Conservation (phyloP, 1,284 basidiomycete species). For the Volvariella volvacea region DNA sequence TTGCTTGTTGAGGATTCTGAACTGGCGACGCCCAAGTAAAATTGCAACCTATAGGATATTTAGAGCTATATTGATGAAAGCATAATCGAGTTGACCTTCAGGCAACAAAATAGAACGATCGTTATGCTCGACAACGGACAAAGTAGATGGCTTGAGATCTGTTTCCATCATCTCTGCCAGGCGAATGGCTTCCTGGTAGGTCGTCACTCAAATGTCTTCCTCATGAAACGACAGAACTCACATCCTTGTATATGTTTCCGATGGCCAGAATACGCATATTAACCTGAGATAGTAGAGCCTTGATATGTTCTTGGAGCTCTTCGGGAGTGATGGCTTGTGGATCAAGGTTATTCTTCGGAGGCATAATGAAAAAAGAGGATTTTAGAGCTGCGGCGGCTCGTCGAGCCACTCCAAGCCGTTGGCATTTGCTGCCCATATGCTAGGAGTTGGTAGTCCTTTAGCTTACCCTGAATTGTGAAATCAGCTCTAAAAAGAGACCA, state of each 20-base stretch:
- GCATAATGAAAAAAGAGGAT: too few relatives aligned
- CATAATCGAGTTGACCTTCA: slow-evolving; percentile 36
- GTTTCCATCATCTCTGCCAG: slow-evolving; percentile 72
- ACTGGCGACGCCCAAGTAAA: slow-evolving; percentile 65
- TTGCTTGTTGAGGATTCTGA: slow-evolving; percentile 85
- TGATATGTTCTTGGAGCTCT: slow-evolving; percentile 68
- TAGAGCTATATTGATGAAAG: slow-evolving; percentile 10
- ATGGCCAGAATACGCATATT: slow-evolving; percentile 76
- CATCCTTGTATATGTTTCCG: slow-evolving; percentile 83
- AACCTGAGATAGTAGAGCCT: slow-evolving; percentile 59
- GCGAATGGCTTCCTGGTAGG: slow-evolving; percentile 63
- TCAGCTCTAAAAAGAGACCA: too few relatives aligned
- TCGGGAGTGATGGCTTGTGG: slow-evolving; percentile 69
- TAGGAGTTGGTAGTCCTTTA: too few relatives aligned
- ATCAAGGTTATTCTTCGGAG: too few relatives aligned
- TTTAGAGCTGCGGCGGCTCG: too few relatives aligned
- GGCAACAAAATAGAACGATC: slow-evolving; percentile 68
- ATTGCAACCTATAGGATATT: slow-evolving; percentile 50
- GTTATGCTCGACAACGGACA: slow-evolving; percentile 48
- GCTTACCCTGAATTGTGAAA: too few relatives aligned
- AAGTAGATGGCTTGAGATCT: slow-evolving; percentile 53
- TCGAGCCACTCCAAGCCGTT: too few relatives aligned
- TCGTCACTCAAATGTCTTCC: slow-evolving; percentile 5
- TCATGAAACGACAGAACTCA: slow-evolving; percentile 26
- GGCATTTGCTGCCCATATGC: too few relatives aligned